Percentiles rank a stretch among this genome's conserved stretches.
These are phyloP conservation scores for Eutypella sp. DNA, from an alignment of 2,329 filamentous ascomycete species.

Conservation along the genomic window DNA sequence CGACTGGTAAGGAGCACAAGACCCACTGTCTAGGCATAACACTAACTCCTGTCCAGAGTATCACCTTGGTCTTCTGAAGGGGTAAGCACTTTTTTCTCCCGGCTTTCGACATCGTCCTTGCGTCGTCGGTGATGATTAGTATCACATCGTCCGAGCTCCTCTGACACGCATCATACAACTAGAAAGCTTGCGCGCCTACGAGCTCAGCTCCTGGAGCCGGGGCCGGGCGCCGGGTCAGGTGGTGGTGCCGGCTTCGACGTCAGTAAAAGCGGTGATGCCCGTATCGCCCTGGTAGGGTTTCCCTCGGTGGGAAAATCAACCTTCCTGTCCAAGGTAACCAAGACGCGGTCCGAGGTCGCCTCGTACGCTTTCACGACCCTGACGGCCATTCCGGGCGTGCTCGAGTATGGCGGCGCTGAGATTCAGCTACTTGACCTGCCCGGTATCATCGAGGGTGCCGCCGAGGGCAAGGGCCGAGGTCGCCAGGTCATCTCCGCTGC, in stretches of 20 bases:
- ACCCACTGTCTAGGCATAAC: background rate
- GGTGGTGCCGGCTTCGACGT: constrained; percentile 87
- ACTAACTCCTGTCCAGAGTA: constrained; percentile 61
- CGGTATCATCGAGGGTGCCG: constrained; percentile 94
- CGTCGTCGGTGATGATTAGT: background rate
- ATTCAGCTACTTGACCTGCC: constrained; percentile 97
- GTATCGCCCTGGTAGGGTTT: constrained; percentile 97
- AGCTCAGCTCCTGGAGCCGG: constrained; percentile 89
- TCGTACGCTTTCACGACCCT: constrained; percentile 97
- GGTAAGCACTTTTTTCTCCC: constrained; percentile 60
- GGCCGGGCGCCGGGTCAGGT: constrained; percentile 69
- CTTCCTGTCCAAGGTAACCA: constrained; percentile 97
- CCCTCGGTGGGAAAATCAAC: constrained; percentile 98
- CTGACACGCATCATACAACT: constrained; percentile 5
- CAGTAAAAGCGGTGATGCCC: constrained; percentile 91
- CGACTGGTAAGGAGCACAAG: constrained; percentile 68
- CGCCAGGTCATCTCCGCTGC: constrained; percentile 96
- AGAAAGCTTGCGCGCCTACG: constrained; percentile 90
- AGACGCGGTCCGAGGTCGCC: constrained; percentile 92
- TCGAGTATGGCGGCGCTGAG: constrained; percentile 96
- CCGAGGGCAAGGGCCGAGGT: constrained; percentile 92
- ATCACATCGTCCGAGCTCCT: background rate
- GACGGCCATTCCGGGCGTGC: constrained; percentile 92
- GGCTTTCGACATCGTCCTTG: background rate
- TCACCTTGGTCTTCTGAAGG: constrained; percentile 95